Base-by-base conservation (phyloP, 768 basidiomycete species). In the Lentinula aciculospora region DNA sequence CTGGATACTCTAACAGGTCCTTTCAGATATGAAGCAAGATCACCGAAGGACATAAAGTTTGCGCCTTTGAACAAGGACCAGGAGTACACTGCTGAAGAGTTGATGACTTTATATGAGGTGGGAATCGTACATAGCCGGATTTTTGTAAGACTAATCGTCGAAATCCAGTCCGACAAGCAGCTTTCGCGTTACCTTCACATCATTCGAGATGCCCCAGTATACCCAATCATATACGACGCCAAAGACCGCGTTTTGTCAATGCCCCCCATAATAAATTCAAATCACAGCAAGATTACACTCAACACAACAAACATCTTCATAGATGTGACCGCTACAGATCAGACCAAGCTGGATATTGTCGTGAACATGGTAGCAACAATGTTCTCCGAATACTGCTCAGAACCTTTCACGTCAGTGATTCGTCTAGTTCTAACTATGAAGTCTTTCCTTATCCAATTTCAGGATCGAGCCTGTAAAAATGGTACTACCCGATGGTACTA, bases 231-330 rank as follows among this genome's bases (percentile, higher is more conserved):
- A 68, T 98, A 98, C 72, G 96, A 98, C 70, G 78, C 82, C 9
- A 78, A 88, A 58, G 91, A 92, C 69, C 83, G 78, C 28, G 96
- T 98, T 2, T 79, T 97, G 28, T 95, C 93, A 19, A 95, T 98
- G 88, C 97, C 97, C 37, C 97, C 97, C 8, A 98, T 99, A 69
- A 96, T 96, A 74, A 97, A 97, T 73, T 95, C 94, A 3, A 89
- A 97, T 63, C 92, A 92, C 72, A 98, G 93, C 69, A 98, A 98
- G 76, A 98, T 99, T 67, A 91, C 92, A 0, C 76, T 97, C 61
- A 87, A 94, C 67, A 98, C 97, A 10, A 82, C 80, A 53, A 98
- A 98, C 70, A 76, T 99, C 69, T 98, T 98, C 76, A 90, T 99
- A 64, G 97, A 99, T 71, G 85, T 95, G 29, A 98, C 97, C 8